Evolutionary conservation across 2,329 filamentous ascomycete species (phyloP).

Genomic region (Stenocarpella maydis): DNA sequence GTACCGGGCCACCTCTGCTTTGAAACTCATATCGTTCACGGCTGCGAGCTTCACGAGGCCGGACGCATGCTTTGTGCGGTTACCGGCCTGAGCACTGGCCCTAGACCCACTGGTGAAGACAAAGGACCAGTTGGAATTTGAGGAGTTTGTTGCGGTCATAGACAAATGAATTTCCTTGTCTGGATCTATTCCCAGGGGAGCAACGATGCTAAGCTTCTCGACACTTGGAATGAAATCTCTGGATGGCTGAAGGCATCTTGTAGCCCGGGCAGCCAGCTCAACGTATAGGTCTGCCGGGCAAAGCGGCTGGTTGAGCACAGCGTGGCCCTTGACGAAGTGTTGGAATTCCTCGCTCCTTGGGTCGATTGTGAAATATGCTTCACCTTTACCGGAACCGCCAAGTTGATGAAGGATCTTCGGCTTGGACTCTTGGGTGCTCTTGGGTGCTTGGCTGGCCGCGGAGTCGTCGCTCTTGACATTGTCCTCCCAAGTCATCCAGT

Average conservation of each 20-base stretch:
- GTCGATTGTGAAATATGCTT: neutral
- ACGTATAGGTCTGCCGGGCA: constrained; percentile 42
- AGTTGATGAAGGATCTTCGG: neutral
- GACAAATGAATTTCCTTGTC: neutral
- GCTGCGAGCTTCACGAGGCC: neutral
- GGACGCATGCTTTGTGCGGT: neutral
- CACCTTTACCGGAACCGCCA: neutral
- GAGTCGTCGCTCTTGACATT: neutral
- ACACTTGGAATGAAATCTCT: neutral
- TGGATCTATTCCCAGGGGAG: neutral
- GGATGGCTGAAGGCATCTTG: neutral
- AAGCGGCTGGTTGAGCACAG: constrained; percentile 38
- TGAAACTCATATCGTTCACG: neutral
- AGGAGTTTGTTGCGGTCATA: neutral
- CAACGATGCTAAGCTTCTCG: neutral
- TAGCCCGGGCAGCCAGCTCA: constrained; percentile 39
- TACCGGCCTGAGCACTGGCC: neutral
- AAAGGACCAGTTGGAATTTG: neutral
- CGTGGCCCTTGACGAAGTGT: constrained; percentile 38
- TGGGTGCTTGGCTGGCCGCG: neutral
- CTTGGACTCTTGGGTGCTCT: neutral
- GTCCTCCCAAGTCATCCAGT: constrained; percentile 42
- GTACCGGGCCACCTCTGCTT: neutral
- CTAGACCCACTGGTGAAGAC: neutral
- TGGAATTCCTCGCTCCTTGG: constrained; percentile 36